These are phyloP conservation scores for Cryptosporidium ubiquitum DNA, from an alignment of 169 alveolate genomes.

Conservation along the genomic window DNA sequence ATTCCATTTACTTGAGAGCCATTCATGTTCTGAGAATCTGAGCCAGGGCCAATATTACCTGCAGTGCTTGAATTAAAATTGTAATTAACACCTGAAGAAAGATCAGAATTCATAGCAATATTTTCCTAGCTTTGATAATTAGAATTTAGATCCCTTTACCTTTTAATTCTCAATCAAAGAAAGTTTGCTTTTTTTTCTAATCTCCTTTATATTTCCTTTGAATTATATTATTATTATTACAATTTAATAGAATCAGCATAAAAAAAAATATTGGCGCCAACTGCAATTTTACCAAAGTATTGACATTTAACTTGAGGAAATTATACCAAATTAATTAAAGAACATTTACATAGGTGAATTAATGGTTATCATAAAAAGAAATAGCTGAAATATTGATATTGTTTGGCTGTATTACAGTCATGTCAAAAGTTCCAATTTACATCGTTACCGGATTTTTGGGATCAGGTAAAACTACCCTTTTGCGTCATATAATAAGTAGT, in stretches of 20 bases:
- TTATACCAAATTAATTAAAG: not conserved
- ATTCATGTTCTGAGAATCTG: not conserved
- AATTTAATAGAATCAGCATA: not conserved
- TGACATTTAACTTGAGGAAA: not conserved
- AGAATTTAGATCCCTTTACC: not conserved
- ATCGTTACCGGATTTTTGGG: conserved; percentile 86
- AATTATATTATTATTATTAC: not conserved
- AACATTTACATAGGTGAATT: not conserved
- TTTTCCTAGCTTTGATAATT: not conserved
- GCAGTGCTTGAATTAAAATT: not conserved
- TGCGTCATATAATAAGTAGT: conserved; percentile 71
- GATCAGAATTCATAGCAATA: not conserved
- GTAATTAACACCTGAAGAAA: not conserved
- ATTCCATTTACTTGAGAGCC: not conserved
- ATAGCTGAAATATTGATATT: not conserved
- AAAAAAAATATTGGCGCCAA: conserved; percentile 2
- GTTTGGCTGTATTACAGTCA: not conserved
- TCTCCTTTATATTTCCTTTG: not conserved
- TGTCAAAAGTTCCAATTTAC: conserved; percentile 78
- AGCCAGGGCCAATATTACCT: not conserved
- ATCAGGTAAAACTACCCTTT: conserved; percentile 86
- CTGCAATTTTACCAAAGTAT: not conserved
- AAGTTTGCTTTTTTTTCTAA: not conserved
- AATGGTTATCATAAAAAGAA: not conserved
- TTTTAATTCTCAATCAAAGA: not conserved